Percentiles rank a stretch among this genome's conserved stretches.
Conservation (phyloP, 2,329 filamentous ascomycete species). For the Aaosphaeria pasadenensis region DNA sequence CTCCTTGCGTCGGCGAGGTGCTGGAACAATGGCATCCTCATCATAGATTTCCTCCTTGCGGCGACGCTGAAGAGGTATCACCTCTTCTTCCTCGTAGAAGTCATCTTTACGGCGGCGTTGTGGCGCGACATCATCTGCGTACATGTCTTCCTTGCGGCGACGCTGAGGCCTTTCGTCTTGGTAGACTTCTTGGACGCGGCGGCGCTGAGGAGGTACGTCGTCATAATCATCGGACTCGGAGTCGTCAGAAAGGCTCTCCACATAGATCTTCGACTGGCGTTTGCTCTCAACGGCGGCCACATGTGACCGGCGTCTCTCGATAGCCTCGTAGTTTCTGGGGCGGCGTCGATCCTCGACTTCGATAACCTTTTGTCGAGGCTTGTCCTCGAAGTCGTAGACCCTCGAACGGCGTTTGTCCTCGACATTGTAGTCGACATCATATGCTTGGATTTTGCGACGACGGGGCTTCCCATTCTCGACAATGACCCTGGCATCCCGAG, state of each 20-base stretch:
- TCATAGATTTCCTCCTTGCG: not conserved
- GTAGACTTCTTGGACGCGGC: too few relatives aligned
- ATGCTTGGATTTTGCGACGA: slow-evolving; percentile 25
- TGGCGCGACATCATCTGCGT: too few relatives aligned
- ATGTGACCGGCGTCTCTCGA: too few relatives aligned
- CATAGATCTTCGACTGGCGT: not conserved
- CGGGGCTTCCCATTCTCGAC: slow-evolving; percentile 23
- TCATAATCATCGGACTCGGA: too few relatives aligned
- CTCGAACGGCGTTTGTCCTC: slow-evolving; percentile 12
- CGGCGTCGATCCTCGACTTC: not conserved
- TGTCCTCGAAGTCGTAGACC: not conserved
- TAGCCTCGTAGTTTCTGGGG: not conserved
- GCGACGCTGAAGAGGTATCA: not conserved
- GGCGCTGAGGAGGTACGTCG: too few relatives aligned
- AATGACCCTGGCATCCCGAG: slow-evolving; percentile 17
- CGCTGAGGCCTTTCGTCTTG: too few relatives aligned
- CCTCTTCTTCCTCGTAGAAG: not conserved
- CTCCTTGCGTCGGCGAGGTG: slow-evolving; percentile 6
- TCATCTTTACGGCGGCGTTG: too few relatives aligned
- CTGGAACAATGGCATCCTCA: not conserved
- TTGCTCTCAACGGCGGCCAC: not conserved
- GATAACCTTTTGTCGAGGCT: not conserved
- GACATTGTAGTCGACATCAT: slow-evolving; percentile 13
- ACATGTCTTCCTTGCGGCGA: too few relatives aligned
- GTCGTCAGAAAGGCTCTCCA: too few relatives aligned